Conservation (phyloP, 2,329 filamentous ascomycete species). For the Tolypocladium cylindrosporum region DNA sequence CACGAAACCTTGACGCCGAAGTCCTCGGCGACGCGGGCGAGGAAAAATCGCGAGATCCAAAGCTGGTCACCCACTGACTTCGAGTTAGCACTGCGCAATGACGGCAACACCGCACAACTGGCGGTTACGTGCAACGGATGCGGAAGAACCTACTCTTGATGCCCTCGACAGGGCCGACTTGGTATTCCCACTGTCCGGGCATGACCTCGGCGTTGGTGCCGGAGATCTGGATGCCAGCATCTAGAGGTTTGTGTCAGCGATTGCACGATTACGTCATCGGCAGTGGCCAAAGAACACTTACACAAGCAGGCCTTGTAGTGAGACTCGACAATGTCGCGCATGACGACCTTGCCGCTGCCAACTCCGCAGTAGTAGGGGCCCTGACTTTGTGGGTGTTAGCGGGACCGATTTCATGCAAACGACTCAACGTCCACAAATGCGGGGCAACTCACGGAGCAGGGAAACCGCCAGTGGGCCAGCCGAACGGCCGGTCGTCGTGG, state of each 20-base stretch:
- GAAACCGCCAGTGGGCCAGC: conserved; percentile 62
- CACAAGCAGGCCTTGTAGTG: conserved; percentile 58
- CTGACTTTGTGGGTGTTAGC: conserved; percentile 17
- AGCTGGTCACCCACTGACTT: conserved; percentile 80
- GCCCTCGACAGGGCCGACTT: conserved; percentile 81
- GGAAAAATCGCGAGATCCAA: conserved; percentile 76
- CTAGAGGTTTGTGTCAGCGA: conserved; percentile 5
- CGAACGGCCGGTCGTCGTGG: conserved; percentile 76
- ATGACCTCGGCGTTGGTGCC: conserved; percentile 95
- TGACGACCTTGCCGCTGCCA: conserved; percentile 91
- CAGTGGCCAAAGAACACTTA: conserved; percentile 9
- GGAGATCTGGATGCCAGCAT: conserved; percentile 84
- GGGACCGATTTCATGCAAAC: neutral
- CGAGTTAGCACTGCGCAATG: neutral
- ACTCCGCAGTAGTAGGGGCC: conserved; percentile 67
- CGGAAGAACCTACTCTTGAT: conserved; percentile 57
- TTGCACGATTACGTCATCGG: neutral
- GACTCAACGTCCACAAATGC: neutral
- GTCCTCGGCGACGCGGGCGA: conserved; percentile 86
- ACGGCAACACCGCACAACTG: neutral
- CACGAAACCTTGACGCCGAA: conserved; percentile 94
- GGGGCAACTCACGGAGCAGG: conserved; percentile 52
- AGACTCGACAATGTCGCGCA: conserved; percentile 88
- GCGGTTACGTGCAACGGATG: neutral
- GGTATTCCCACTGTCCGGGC: conserved; percentile 88